Percentiles rank a stretch among this genome's conserved stretches.
phyloP scores from a whole-genome alignment of 768 basidiomycete genomes.

The Gymnopilus dilepis region DNA sequence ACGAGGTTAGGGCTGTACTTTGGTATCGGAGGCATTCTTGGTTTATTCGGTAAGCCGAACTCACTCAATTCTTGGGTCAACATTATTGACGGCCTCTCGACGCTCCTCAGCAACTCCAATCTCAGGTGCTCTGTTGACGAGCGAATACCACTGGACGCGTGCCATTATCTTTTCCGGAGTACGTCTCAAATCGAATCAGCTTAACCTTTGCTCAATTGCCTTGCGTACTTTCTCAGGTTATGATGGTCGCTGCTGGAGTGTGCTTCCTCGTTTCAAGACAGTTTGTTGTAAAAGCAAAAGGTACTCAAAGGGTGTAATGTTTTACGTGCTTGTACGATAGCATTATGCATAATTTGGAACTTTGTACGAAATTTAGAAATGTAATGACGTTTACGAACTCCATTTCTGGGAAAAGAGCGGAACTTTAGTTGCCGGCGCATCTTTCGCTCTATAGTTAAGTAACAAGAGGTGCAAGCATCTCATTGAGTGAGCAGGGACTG shows the following conservation, averaged over 20 bases:
- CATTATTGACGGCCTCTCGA: not conserved
- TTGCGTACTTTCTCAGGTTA: not conserved
- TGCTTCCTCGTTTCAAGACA: not conserved
- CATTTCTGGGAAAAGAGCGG: too few relatives aligned
- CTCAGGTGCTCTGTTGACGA: constrained; percentile 53
- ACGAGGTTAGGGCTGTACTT: constrained; percentile 50
- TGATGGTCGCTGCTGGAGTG: not conserved
- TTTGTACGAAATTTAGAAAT: too few relatives aligned
- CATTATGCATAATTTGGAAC: too few relatives aligned
- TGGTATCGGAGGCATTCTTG: constrained; percentile 37
- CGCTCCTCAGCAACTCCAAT: constrained; percentile 46
- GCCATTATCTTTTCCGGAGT: constrained; percentile 46
- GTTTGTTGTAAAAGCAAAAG: not conserved
- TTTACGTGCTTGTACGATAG: too few relatives aligned
- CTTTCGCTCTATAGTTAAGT: not conserved
- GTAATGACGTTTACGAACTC: too few relatives aligned
- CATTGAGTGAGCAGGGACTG: too few relatives aligned
- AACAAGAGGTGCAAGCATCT: too few relatives aligned
- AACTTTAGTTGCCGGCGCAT: too few relatives aligned
- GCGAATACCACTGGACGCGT: constrained; percentile 46
- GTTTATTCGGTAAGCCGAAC: constrained; percentile 38
- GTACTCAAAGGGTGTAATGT: not conserved
- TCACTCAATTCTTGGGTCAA: not conserved
- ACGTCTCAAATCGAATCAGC: constrained; percentile 9
- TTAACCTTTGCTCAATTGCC: not conserved